Conservation (phyloP, 805 yeast genomes). For the Cyberlindnera nakhonratchasimensis region DNA sequence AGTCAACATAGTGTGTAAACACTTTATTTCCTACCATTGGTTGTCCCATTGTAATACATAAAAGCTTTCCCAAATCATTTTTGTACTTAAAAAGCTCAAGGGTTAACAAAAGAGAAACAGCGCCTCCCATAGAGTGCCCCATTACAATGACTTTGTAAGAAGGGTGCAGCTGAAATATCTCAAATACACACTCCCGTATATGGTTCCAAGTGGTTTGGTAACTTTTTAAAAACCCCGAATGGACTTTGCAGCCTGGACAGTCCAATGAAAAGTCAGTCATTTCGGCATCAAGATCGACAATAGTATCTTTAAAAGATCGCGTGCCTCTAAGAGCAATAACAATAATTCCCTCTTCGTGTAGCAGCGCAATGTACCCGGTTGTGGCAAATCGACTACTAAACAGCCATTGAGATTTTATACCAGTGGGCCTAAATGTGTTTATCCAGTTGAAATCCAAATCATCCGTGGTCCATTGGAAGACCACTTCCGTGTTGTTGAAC, state of each 20-base stretch:
- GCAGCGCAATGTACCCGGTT: slow-evolving; percentile 25
- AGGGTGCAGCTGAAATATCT: not conserved
- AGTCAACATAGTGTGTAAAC: slow-evolving; percentile 17
- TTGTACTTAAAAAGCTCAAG: slow-evolving; percentile 11
- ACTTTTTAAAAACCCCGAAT: slow-evolving; percentile 24
- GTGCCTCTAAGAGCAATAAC: slow-evolving; percentile 25
- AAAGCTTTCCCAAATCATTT: not conserved
- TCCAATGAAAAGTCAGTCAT: slow-evolving; percentile 19
- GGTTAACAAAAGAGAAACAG: slow-evolving; percentile 20
- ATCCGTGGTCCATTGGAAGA: slow-evolving; percentile 26
- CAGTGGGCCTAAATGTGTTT: not conserved
- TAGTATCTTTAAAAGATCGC: slow-evolving; percentile 26
- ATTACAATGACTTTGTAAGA: slow-evolving; percentile 17
- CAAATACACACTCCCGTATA: slow-evolving; percentile 1
- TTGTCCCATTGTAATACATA: slow-evolving; percentile 27
- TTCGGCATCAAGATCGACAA: slow-evolving; percentile 26
- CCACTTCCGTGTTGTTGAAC: slow-evolving; percentile 22
- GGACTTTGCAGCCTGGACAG: slow-evolving; percentile 23
- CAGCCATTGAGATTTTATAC: not conserved
- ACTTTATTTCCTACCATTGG: slow-evolving; percentile 26
- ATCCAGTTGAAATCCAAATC: slow-evolving; percentile 13
- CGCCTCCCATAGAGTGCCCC: slow-evolving; percentile 31
- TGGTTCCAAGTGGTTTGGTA: slow-evolving; percentile 15
- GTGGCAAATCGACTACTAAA: slow-evolving; percentile 16
- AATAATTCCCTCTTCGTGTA: slow-evolving; percentile 12